These are phyloP conservation scores for Microthlaspi erraticum DNA, from an alignment of 345 rosid genomes.

Conservation along the genomic window DNA sequence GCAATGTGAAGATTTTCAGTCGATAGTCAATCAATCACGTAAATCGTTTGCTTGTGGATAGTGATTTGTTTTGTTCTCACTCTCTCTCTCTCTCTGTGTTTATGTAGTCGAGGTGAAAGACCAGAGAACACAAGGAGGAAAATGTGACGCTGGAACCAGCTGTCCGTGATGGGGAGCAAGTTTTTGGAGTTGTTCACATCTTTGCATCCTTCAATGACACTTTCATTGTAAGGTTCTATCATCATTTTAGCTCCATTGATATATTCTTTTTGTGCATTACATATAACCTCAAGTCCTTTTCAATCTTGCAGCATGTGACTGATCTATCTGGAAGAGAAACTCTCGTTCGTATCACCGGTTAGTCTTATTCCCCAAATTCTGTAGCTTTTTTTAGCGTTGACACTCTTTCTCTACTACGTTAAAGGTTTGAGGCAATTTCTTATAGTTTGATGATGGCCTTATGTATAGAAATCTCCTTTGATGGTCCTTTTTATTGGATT, in stretches of 20 bases:
- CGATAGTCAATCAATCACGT: not conserved
- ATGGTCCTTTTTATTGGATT: too few relatives aligned
- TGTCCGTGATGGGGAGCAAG: constrained; percentile 72
- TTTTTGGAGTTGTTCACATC: constrained; percentile 71
- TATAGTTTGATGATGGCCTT: too few relatives aligned
- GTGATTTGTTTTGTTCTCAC: constrained; percentile 30
- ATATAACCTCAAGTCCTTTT: not conserved
- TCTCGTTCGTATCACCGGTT: constrained; percentile 74
- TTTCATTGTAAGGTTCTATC: constrained; percentile 55
- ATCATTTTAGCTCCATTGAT: not conserved
- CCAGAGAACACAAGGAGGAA: constrained; percentile 76
- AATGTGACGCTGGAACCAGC: constrained; percentile 74
- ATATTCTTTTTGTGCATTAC: not conserved
- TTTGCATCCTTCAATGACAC: constrained; percentile 78
- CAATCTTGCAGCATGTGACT: constrained; percentile 70
- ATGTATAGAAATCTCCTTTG: too few relatives aligned
- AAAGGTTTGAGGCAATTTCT: too few relatives aligned
- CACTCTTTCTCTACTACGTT: too few relatives aligned
- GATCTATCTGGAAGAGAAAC: constrained; percentile 87
- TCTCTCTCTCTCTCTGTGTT: too few relatives aligned
- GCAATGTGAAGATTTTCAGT: too few relatives aligned
- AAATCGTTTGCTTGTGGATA: constrained; percentile 26
- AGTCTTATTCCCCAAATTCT: not conserved
- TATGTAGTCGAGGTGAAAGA: constrained; percentile 62
- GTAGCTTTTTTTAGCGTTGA: too few relatives aligned